Base-by-base conservation (phyloP, 495 filamentous ascomycete species). In the Penicillium flavigenum region DNA sequence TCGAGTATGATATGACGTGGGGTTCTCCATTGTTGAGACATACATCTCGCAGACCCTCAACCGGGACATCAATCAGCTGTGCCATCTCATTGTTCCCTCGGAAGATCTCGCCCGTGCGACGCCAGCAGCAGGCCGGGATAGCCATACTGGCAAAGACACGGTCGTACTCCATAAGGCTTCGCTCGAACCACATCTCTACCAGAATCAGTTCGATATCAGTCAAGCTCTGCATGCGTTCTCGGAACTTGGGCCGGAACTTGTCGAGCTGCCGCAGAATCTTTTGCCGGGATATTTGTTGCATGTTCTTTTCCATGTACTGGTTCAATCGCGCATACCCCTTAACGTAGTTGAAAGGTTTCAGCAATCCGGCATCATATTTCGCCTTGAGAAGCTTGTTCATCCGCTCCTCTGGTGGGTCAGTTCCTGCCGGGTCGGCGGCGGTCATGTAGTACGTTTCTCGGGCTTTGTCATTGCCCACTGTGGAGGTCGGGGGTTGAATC, bases 111-210 rank as follows among this genome's bases (percentile, higher is more conserved):
- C 94, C 94, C 0, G 94, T 98, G 66, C 94, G 81, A 62, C 95
- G 83, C 94, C 94, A 99, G 68, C 92, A 95, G 72, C 94, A 99
- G 34, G 94, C 94, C 4, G 94, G 94, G 57, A 98, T 92, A 22
- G 94, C 93, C 94, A 99, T 98, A 71, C 91, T 95, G 12, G 94
- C 95, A 74, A 99, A 99, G 10, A 99, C 91, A 39, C 94, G 89
- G 69, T 99, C 94, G 63, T 96, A 97, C 66, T 97, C 94, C 85
- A 98, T 90, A 57, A 99, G 75, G 46, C 85, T 92, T 51, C 86
- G 83, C 68, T 99, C 94, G 64, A 99, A 97, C 93, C 94, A 97
- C 89, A 97, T 96, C 69, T 99, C 94, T 49, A 96, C 93, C 46
- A 91, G 81, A 7, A 96, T 88, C 11, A 99, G 82, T 69, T 98